These are phyloP conservation scores for Obba rivulosa DNA, from an alignment of 768 basidiomycete species.

Conservation along the genomic window DNA sequence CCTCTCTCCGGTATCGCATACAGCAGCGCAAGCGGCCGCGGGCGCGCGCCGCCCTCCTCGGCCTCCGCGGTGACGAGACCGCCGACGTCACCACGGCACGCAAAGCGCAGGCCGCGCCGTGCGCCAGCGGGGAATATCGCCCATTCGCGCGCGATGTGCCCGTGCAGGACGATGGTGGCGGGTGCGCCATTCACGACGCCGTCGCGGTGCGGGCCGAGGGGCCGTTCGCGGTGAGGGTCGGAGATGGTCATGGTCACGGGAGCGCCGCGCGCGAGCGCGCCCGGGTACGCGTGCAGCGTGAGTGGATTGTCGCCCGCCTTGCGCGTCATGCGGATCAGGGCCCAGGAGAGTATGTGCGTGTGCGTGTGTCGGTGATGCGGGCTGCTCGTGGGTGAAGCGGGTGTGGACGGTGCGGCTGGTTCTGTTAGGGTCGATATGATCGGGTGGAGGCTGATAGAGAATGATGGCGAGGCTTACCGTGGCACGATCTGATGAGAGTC, in stretches of 20 bases:
- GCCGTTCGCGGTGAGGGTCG: conserved; percentile 13
- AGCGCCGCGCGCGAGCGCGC: conserved; percentile 10
- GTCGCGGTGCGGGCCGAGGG: conserved; percentile 11
- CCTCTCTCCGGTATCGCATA: conserved; percentile 12
- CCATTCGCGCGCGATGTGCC: conserved; percentile 12
- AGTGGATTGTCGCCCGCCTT: conserved; percentile 6
- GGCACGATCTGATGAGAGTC: conserved; percentile 12
- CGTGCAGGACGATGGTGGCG: conserved; percentile 10
- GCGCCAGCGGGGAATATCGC: conserved; percentile 10
- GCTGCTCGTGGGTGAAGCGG: neutral
- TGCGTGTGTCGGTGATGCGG: conserved; percentile 1
- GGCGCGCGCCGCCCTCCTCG: neutral
- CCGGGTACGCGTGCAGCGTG: conserved; percentile 8
- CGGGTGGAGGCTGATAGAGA: neutral
- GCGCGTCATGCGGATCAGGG: conserved; percentile 12
- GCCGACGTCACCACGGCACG: conserved; percentile 12
- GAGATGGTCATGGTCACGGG: conserved; percentile 11
- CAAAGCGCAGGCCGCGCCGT: conserved; percentile 1
- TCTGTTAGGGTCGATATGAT: neutral
- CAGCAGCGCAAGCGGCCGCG: conserved; percentile 8
- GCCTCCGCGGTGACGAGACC: conserved; percentile 6
- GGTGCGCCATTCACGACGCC: conserved; percentile 15
- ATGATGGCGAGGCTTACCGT: conserved; percentile 1
- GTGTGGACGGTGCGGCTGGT: neutral
- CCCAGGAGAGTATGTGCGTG: conserved; percentile 15